Evolutionary conservation across 768 basidiomycete genomes (phyloP), one percentile per base, ranked within the genome.

Genomic region (Collybia sp.): DNA sequence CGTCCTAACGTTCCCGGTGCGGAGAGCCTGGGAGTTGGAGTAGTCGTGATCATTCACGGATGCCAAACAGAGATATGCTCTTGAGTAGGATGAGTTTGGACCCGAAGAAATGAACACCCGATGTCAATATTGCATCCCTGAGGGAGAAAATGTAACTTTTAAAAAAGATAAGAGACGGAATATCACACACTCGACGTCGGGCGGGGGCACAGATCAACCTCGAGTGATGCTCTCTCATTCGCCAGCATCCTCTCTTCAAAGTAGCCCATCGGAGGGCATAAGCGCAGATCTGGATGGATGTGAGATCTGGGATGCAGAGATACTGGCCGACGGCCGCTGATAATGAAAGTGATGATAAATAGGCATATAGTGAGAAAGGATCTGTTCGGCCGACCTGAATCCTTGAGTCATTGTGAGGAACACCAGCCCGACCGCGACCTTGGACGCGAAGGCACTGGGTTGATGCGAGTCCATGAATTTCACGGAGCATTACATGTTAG

Each of bases 211-310:
- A 76, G 45, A n/a, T 73, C 66, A 0, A 77, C 72, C 12, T 71
- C 60, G 13, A 79, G 49, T 1, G 72, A 63, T 0, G 54, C 58
- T 18, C 45, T 49, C 1, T 66, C 67, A 5, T 52, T 59, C 2
- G 58, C 49, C 1, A 78, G 70, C 0, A 54, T 52, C 51, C 80
- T 82, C 54, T 83, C 77, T 53, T 87, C 69, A 57, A 87, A 85
- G 68, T 74, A 80, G 6, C 88, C 88, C 64, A 85, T 69, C 18
- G 88, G 0, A 76, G 75, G 0, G 80, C 77, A 49, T 85, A 85
- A 12, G 72, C 61, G 45, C 76, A 82, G 2, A 68, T 33, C 45
- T 77, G 73, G 30, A 82, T 57, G 2, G 81, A 76, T 13, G 64
- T 61, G 19, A 80, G 44, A 52, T 91, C 88, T 13, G 77, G 60